Percentiles rank a stretch among this genome's conserved stretches.
phyloP scores from a whole-genome alignment of 352 stramenopile species.

The Phytopythium chamaehyphon region DNA sequence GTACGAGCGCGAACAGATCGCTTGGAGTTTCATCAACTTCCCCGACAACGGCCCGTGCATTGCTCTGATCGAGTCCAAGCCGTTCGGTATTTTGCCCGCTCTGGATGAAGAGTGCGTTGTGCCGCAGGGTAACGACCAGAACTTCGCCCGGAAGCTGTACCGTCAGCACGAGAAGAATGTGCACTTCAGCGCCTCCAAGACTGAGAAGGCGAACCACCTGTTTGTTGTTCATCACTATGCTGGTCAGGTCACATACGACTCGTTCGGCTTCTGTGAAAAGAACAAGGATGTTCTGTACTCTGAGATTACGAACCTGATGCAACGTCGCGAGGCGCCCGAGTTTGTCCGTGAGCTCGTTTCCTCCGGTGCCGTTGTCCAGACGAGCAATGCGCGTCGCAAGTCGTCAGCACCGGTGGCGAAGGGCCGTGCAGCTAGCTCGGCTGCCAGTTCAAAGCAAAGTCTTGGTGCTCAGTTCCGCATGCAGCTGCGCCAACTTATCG shows the following conservation, averaged over 20 bases:
- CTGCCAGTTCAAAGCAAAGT: constrained; percentile 42
- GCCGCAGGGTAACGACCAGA: constrained; percentile 81
- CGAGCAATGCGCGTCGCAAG: constrained; percentile 14
- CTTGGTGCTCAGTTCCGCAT: constrained; percentile 89
- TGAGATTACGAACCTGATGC: constrained; percentile 76
- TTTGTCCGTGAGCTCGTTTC: constrained; percentile 67
- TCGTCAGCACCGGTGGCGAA: constrained; percentile 7
- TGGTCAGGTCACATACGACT: constrained; percentile 90
- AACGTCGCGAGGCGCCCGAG: constrained; percentile 50
- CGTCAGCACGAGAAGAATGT: constrained; percentile 60
- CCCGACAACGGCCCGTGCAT: constrained; percentile 88
- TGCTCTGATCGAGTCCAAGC: constrained; percentile 86
- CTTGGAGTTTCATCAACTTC: constrained; percentile 90
- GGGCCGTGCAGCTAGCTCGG: constrained; percentile 23
- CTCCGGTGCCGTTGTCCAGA: constrained; percentile 19
- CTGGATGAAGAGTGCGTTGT: constrained; percentile 91
- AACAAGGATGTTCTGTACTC: constrained; percentile 92
- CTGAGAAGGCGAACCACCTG: constrained; percentile 72
- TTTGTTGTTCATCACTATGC: constrained; percentile 92
- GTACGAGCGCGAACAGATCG: constrained; percentile 86
- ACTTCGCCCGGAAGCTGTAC: constrained; percentile 83
- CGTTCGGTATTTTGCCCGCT: constrained; percentile 76
- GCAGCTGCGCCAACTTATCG: constrained; percentile 91
- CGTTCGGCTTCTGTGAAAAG: constrained; percentile 95
- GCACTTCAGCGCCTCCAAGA: constrained; percentile 76